Percentiles rank a stretch among this genome's conserved stretches.
These are phyloP conservation scores for Paramyrothecium roridum DNA, from an alignment of 2,329 filamentous ascomycete species.

Conservation along the genomic window DNA sequence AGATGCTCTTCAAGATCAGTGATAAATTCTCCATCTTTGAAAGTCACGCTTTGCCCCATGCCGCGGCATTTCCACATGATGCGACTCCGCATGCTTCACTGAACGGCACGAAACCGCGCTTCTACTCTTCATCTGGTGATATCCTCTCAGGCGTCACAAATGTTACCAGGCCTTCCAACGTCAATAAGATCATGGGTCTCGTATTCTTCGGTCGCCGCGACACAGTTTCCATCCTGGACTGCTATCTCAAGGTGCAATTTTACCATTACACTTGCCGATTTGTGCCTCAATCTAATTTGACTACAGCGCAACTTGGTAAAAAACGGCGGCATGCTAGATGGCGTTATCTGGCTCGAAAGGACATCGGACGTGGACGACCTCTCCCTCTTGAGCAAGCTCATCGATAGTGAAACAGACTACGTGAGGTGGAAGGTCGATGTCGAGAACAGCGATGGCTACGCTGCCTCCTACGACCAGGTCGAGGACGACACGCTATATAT, in stretches of 20 bases:
- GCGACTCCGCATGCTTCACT: neutral
- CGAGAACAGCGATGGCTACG: constrained; percentile 26
- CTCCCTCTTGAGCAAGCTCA: constrained; percentile 33
- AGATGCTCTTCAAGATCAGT: neutral
- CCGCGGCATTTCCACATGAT: neutral
- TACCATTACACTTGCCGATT: neutral
- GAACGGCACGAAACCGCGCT: constrained; percentile 10
- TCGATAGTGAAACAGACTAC: constrained; percentile 32
- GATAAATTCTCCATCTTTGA: neutral
- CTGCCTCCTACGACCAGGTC: constrained; percentile 38
- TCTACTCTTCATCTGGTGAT: constrained; percentile 18
- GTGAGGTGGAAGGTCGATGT: constrained; percentile 32
- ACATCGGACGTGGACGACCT: constrained; percentile 36
- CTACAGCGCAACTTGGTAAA: constrained; percentile 38
- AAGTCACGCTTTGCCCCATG: neutral
- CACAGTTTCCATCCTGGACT: constrained; percentile 42
- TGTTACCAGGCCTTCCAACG: constrained; percentile 12
- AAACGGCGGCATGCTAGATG: constrained; percentile 41
- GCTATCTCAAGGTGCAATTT: constrained; percentile 35
- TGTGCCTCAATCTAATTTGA: neutral
- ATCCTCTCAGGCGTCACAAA: constrained; percentile 10
- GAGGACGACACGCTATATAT: constrained; percentile 42
- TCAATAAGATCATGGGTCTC: constrained; percentile 36
- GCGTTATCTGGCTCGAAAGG: constrained; percentile 40
- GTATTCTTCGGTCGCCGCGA: constrained; percentile 43